Evolutionary conservation across 768 basidiomycete genomes (phyloP), one percentile per base, ranked within the genome.

Genomic region (Tubosaeta sp.): DNA sequence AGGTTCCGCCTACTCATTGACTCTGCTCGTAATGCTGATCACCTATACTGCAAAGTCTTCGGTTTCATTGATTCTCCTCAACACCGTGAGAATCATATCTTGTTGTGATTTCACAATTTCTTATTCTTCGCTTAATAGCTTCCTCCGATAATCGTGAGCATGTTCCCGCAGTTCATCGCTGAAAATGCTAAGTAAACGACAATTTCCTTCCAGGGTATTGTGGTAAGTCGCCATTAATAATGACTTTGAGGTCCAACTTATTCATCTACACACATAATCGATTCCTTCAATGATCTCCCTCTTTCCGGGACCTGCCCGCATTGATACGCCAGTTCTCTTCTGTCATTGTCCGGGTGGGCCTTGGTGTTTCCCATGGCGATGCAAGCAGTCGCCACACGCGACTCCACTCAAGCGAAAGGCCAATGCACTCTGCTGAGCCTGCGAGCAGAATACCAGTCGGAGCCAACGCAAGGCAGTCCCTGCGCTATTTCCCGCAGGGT

Each of bases 271-370:
- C 17, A 8, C 16, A 6, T n/a, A 19, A 38, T 38, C n/a, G 7
- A 19, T n/a, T 38, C 37, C 13, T 37, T 13, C 37, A 38, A 38
- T 19, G 3, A 9, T 38, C n/a, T 10, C 37, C 6, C 17, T 38
- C 16, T 8, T 17, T n/a, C 7, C 22, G 22, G 22, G 22, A 22
- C 22, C 22, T 22, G 22, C 22, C 22, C 22, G 22, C 22, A 22
- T n/a, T 38, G 37, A 19, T 10, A 19, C 7, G 6, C 29, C 33
- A 50, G 48, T 66, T 62, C 50, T 62, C 65, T 29, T 59, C 55
- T 17, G 59, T 66, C 11, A 63, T 66, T 41, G 55, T 64, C 35
- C 65, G 63, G 22, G 53, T 64, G 5, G 58, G 58, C 32, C 38
- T 56, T 6, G 58, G 61, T 22, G 38, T 60, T 34, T 60, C 54